Percentiles rank a stretch among this genome's conserved stretches.
Conservation (phyloP, 2,329 filamentous ascomycete genomes). For the Colletotrichum spaethianum region DNA sequence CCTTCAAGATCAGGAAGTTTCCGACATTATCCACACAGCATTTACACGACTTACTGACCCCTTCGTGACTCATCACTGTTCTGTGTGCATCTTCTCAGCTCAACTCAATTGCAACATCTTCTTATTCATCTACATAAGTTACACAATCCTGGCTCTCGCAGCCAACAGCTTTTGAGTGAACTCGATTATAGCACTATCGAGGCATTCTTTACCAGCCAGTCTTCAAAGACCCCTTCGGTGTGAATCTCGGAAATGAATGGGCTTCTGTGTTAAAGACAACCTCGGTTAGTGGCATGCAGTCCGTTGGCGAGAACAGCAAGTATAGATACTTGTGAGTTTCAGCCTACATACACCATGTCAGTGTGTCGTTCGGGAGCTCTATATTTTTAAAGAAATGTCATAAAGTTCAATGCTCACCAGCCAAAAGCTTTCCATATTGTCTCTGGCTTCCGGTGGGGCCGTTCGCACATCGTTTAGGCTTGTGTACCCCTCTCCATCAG, state of each 20-base stretch:
- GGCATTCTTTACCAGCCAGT: conserved; percentile 85
- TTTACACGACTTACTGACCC: too few species aligned
- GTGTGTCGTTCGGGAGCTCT: background rate
- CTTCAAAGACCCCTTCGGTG: conserved; percentile 81
- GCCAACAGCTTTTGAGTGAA: background rate
- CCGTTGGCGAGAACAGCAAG: conserved; percentile 82
- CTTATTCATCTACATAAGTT: too few species aligned
- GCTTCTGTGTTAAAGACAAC: conserved; percentile 97
- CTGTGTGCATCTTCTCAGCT: background rate
- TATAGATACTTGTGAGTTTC: conserved; percentile 99
- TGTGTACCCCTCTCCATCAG: conserved; percentile 68
- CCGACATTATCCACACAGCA: too few species aligned
- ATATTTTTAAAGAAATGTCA: too few species aligned
- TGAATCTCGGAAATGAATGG: conserved; percentile 89
- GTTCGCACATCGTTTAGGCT: conserved; percentile 72
- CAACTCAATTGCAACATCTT: background rate
- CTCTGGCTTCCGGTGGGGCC: conserved; percentile 65
- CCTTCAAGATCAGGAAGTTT: too few species aligned
- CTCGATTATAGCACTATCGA: conserved; percentile 54
- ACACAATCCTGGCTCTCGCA: too few species aligned
- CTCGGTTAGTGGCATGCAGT: conserved; percentile 86
- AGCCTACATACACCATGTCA: conserved; percentile 58
- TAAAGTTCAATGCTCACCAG: conserved; percentile 51
- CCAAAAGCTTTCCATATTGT: conserved; percentile 88
- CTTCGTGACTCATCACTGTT: too few species aligned